phyloP scores from a whole-genome alignment of 2,329 filamentous ascomycete species.

The Berkeleyomyces rouxiae region DNA sequence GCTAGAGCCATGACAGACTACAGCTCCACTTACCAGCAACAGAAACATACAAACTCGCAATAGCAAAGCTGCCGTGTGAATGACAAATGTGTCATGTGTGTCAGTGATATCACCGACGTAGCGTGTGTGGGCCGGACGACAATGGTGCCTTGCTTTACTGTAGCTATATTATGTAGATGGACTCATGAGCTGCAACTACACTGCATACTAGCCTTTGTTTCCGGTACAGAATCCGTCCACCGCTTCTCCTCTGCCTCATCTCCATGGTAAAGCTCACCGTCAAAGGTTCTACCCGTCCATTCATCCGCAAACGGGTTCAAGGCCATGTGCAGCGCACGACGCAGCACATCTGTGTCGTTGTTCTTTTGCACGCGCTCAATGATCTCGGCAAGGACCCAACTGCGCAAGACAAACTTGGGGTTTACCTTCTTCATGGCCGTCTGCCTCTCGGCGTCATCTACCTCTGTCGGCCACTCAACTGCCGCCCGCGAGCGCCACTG shows the following conservation, averaged over 20 bases:
- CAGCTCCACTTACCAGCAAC: not conserved
- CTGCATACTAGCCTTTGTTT: conserved; percentile 63
- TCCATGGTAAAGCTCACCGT: conserved; percentile 34
- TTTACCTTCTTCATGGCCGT: conserved; percentile 71
- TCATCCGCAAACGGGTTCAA: conserved; percentile 68
- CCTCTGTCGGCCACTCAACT: conserved; percentile 52
- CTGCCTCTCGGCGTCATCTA: conserved; percentile 45
- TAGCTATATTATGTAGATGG: not conserved
- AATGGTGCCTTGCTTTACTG: not conserved
- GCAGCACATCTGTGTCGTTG: conserved; percentile 62
- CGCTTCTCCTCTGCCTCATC: conserved; percentile 60
- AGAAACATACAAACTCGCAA: not conserved
- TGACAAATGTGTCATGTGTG: not conserved
- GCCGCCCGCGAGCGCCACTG: conserved; percentile 55
- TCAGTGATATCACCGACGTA: not conserved
- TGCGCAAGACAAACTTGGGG: conserved; percentile 78
- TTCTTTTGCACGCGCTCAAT: conserved; percentile 78
- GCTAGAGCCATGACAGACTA: conserved; percentile 1
- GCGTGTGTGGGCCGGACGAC: not conserved
- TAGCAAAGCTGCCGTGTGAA: not conserved
- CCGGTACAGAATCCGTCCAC: conserved; percentile 75
- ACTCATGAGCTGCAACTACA: conserved; percentile 81
- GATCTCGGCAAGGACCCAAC: conserved; percentile 86
- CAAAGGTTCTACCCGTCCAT: conserved; percentile 41
- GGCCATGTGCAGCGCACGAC: conserved; percentile 65